Evolutionary conservation across 441 rosid genomes (phyloP).

Genomic region (Euphorbia celastroides): DNA sequence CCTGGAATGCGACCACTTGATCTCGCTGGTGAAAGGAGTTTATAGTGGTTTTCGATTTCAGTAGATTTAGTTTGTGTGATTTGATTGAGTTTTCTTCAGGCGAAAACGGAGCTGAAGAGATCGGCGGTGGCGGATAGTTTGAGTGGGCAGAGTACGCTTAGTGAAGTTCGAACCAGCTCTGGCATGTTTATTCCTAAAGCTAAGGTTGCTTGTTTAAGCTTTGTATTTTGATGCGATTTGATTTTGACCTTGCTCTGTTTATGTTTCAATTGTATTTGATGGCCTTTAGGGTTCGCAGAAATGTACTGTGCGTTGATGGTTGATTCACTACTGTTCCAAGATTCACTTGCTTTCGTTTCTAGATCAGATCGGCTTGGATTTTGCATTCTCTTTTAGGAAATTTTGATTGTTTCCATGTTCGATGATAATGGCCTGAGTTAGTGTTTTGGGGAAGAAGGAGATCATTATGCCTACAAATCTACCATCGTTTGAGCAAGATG

Average conservation of each 20-base stretch:
- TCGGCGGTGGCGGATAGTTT: constrained; percentile 93
- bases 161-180: constrained; percentile 89
- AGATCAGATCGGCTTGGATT: not conserved
- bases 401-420: not conserved
- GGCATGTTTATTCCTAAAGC: constrained; percentile 87
- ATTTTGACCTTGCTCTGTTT: not conserved
- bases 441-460: not conserved
- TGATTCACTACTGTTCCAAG: not conserved
- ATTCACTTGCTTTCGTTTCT: not conserved
- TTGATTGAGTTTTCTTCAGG: constrained; percentile 32
- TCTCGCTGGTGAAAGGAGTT: constrained; percentile 59
- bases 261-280: not conserved
- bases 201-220: constrained; percentile 43
- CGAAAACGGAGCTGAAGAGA: constrained; percentile 82
- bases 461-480: no score
- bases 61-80: not conserved
- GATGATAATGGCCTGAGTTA: not conserved
- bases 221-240: not conserved
- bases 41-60: not conserved
- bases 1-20: constrained; percentile 87
- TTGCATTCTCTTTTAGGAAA: not conserved
- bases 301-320: not conserved
- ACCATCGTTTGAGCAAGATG: not conserved
- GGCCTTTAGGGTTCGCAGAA: not conserved
- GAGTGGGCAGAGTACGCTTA: constrained; percentile 75